Conservation (phyloP, 2,329 filamentous ascomycete genomes). For the Lachnellula occidentalis region DNA sequence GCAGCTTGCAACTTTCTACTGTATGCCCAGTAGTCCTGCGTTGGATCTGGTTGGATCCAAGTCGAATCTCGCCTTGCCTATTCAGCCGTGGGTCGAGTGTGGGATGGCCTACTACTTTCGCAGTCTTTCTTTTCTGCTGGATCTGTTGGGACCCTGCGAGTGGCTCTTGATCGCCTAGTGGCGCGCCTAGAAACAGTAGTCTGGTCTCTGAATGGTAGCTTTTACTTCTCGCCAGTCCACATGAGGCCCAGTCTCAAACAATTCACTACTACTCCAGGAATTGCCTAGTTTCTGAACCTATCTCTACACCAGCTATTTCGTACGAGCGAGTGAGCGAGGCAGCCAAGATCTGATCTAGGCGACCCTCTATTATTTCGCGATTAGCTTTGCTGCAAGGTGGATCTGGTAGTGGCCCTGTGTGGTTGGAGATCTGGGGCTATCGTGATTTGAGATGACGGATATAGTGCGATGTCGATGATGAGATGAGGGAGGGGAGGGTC, state of each 20-base stretch:
- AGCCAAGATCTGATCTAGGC: neutral
- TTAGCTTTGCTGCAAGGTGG: neutral
- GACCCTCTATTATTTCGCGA: neutral
- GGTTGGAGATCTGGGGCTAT: neutral
- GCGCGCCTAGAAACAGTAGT: neutral
- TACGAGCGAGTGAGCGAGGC: slow-evolving; percentile 2
- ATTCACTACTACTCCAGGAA: neutral
- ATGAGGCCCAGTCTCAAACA: neutral
- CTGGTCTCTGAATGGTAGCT: neutral
- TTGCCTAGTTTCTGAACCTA: neutral
- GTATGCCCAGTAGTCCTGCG: neutral
- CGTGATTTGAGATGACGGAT: slow-evolving; percentile 6
- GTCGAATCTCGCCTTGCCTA: too few species aligned
- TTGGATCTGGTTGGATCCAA: too few species aligned
- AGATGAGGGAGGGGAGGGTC: slow-evolving; percentile 14
- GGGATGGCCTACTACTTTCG: neutral
- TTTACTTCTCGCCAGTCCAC: neutral
- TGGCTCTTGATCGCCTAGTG: neutral
- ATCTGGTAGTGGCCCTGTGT: neutral
- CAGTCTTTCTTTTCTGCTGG: neutral
- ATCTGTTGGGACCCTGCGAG: neutral
- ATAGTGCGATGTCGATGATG: slow-evolving; percentile 11
- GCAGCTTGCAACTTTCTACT: neutral
- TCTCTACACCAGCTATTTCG: neutral
- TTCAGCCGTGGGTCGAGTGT: neutral